A percentile compares a stretch with the other conserved stretches of the same genome.
Conservation (phyloP, 164 flowering plant species). For the Berberis thunbergii region DNA sequence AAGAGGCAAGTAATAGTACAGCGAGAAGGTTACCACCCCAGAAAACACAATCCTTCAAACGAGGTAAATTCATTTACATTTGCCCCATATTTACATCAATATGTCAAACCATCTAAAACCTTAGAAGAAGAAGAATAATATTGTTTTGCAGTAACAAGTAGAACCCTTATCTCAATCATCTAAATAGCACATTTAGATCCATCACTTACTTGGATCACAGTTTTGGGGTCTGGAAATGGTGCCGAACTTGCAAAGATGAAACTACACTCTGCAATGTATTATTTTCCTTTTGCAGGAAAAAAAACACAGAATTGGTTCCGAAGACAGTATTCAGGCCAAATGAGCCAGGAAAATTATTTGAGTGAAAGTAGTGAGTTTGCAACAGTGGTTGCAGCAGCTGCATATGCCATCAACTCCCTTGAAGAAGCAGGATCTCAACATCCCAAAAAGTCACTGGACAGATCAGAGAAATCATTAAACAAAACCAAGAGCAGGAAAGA, state of each 20-base stretch:
- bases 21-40: constrained; percentile 12
- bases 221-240: neutral
- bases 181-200: too few species aligned
- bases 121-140: too few species aligned
- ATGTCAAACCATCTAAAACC: too few species aligned
- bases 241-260: neutral
- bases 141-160: too few species aligned
- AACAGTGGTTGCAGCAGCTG: constrained; percentile 58
- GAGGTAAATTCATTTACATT: constrained; percentile 8
- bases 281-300: constrained; percentile 23
- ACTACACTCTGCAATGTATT: neutral
- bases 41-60: constrained; percentile 17
- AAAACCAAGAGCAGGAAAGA: constrained; percentile 23
- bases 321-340: constrained; percentile 36
- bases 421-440: constrained; percentile 20
- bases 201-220: neutral
- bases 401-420: constrained; percentile 38
- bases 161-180: too few species aligned
- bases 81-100: neutral
- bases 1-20: constrained; percentile 4
- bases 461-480: constrained; percentile 13
- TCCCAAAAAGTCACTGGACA: constrained; percentile 13
- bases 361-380: constrained; percentile 24
- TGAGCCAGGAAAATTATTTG: constrained; percentile 25
- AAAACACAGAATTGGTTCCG: constrained; percentile 40